Conservation (phyloP, 164 flowering plant species). For the Vitis labrusca region DNA sequence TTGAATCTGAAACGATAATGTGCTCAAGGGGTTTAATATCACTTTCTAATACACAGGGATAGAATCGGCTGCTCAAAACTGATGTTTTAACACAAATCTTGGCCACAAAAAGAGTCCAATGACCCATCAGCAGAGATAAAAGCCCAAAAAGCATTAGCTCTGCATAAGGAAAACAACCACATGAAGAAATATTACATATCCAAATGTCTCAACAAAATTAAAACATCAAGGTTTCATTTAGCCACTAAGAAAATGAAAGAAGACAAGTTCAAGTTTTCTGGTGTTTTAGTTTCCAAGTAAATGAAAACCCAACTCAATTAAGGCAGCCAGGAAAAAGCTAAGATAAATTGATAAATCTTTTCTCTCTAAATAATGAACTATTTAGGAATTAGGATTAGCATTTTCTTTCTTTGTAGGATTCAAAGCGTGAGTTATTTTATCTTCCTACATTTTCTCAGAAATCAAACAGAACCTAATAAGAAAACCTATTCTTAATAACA, state of each 20-base stretch:
- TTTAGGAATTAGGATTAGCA: too few species aligned
- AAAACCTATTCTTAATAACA: slow-evolving; percentile 1
- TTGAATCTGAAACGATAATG: slow-evolving; percentile 13
- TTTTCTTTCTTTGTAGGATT: too few species aligned
- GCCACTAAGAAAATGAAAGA: too few species aligned
- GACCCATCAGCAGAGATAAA: slow-evolving; percentile 84
- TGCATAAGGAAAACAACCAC: slow-evolving; percentile 24
- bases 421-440: too few species aligned
- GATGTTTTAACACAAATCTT: slow-evolving; percentile 78
- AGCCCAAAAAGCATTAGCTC: slow-evolving; percentile 90
- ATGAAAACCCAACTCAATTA: neutral
- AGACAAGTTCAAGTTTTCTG: too few species aligned
- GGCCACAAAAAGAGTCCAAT: slow-evolving; percentile 68
- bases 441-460: too few species aligned
- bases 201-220: too few species aligned
- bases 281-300: neutral
- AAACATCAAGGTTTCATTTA: too few species aligned
- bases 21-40: slow-evolving; percentile 4
- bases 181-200: too few species aligned
- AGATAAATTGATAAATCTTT: too few species aligned
- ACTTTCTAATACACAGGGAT: slow-evolving; percentile 46
- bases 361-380: too few species aligned
- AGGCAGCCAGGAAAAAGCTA: neutral
- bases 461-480: neutral
- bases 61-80: slow-evolving; percentile 51